Conservation (phyloP, 2,329 filamentous ascomycete genomes). For the Ceratocystis cubensis region DNA sequence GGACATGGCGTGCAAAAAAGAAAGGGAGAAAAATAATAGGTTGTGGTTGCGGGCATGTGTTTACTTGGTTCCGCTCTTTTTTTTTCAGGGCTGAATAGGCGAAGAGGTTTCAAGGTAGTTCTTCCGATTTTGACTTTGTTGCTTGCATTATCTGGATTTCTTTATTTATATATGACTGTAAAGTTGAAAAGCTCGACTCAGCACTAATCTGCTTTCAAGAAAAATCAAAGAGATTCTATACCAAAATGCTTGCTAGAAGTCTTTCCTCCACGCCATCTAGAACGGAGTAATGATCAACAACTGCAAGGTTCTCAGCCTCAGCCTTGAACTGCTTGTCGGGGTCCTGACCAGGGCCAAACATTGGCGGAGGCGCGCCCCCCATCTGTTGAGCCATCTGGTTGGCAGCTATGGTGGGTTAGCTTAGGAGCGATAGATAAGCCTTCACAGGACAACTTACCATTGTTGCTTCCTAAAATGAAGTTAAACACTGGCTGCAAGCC, state of each 20-base stretch:
- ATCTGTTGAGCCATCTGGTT: constrained; percentile 89
- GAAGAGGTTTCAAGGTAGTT: not conserved
- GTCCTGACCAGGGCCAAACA: constrained; percentile 87
- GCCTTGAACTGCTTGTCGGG: constrained; percentile 88
- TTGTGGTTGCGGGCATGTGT: no score
- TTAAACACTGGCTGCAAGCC: constrained; percentile 95
- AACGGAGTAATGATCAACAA: constrained; percentile 86
- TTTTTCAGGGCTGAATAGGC: constrained; percentile 7
- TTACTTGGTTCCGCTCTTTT: not conserved
- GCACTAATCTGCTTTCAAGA: not conserved
- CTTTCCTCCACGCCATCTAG: constrained; percentile 79
- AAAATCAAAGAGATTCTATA: constrained; percentile 9
- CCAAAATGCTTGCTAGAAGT: constrained; percentile 39
- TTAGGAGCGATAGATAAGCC: not conserved
- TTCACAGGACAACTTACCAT: constrained; percentile 47
- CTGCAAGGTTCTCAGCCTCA: constrained; percentile 90
- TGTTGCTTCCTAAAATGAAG: constrained; percentile 90
- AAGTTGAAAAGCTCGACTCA: not conserved
- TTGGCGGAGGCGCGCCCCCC: constrained; percentile 61
- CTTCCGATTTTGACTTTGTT: constrained; percentile 11
- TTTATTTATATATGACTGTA: not conserved
- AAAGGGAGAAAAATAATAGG: not conserved
- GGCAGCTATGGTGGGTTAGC: constrained; percentile 47
- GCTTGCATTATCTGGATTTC: constrained; percentile 6
- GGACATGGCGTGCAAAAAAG: not conserved